A percentile compares a stretch with the other conserved stretches of the same genome.
These are phyloP conservation scores for Fusarium verticillioides DNA, from an alignment of 2,329 filamentous ascomycete species.

Conservation along the genomic window DNA sequence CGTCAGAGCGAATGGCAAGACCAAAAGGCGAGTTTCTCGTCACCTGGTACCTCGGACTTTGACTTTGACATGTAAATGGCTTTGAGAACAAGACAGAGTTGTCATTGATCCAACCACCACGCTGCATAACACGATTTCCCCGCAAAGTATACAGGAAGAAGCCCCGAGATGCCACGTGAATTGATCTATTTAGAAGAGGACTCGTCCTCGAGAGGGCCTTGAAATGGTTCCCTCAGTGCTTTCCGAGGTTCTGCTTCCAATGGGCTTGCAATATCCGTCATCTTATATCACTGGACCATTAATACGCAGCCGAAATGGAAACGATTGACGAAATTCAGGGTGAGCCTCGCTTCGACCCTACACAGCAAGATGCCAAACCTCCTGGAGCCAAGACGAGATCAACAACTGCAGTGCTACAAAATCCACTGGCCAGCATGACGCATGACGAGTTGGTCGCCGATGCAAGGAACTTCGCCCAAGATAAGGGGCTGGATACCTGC, in stretches of 20 bases:
- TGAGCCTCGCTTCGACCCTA: not conserved
- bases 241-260: not conserved
- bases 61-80: not conserved
- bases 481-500: slow-evolving; percentile 45
- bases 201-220: not conserved
- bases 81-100: not conserved
- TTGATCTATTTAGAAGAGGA: not conserved
- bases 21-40: not conserved
- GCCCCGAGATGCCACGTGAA: not conserved
- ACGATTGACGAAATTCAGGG: not conserved
- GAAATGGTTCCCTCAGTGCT: not conserved
- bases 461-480: slow-evolving; percentile 37
- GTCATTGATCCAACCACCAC: not conserved
- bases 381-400: not conserved
- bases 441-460: slow-evolving; percentile 34
- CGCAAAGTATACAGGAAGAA: not conserved
- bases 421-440: slow-evolving; percentile 34
- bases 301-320: not conserved
- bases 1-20: not conserved
- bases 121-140: not conserved
- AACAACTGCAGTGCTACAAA: slow-evolving; percentile 28
- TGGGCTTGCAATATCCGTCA: not conserved
- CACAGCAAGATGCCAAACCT: not conserved
- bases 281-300: not conserved
- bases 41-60: too few relatives aligned